Evolutionary conservation across 306 rosid species (phyloP).

Genomic region (Vigna mungo): DNA sequence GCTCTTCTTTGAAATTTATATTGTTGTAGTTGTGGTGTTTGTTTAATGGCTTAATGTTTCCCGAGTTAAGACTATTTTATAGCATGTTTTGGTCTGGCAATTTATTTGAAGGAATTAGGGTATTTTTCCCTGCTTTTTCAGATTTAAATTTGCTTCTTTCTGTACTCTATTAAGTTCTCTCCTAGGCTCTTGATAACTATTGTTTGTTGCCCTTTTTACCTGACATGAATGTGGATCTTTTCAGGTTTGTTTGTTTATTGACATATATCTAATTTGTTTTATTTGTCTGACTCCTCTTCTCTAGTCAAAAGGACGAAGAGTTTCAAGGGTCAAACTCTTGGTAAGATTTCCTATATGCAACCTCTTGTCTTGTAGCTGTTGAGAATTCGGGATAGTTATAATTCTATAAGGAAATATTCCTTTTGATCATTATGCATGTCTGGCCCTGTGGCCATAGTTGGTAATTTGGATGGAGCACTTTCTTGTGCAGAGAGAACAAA

Average conservation of each 20-base stretch:
- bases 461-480: slow-evolving; percentile 61
- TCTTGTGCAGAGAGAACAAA: slow-evolving; percentile 76
- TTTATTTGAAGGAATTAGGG: neutral
- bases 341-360: slow-evolving; percentile 47
- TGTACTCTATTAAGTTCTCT: slow-evolving; percentile 38
- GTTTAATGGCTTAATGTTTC: neutral
- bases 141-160: slow-evolving; percentile 20
- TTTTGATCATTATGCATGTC: slow-evolving; percentile 93
- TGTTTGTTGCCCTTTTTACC: slow-evolving; percentile 2
- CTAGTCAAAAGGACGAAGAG: slow-evolving; percentile 54
- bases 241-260: slow-evolving; percentile 28
- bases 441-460: slow-evolving; percentile 86
- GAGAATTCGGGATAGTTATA: slow-evolving; percentile 49
- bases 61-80: neutral
- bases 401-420: slow-evolving; percentile 54
- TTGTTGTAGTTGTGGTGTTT: slow-evolving; percentile 1
- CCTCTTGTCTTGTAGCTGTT: slow-evolving; percentile 54
- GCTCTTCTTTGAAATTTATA: slow-evolving; percentile 1
- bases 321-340: slow-evolving; percentile 45
- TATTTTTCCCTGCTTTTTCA: slow-evolving; percentile 11
- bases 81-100: slow-evolving; percentile 14
- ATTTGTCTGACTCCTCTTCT: slow-evolving; percentile 31
- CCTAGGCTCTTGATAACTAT: slow-evolving; percentile 22
- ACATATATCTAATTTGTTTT: slow-evolving; percentile 39
- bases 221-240: slow-evolving; percentile 31